Conservation (phyloP, 768 basidiomycete genomes). For the Chalciporus sphaerocephalus region DNA sequence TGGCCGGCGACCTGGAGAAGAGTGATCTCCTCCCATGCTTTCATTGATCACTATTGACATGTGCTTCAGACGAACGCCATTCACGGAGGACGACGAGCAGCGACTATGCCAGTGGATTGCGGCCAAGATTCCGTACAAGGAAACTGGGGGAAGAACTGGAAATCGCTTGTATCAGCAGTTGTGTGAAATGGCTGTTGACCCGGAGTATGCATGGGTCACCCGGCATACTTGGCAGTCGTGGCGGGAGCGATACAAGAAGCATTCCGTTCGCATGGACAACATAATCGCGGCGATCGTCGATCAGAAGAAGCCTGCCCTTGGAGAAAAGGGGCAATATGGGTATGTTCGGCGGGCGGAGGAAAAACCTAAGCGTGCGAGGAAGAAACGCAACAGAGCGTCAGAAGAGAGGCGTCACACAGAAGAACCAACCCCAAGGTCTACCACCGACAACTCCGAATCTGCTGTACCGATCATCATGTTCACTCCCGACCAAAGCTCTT, state of each 20-base stretch:
- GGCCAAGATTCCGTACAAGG: conserved; percentile 76
- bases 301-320: conserved; percentile 60
- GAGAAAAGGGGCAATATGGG: conserved; percentile 80
- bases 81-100: conserved; percentile 72
- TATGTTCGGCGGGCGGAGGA: conserved; percentile 74
- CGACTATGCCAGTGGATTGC: conserved; percentile 78
- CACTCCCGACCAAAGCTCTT: conserved; percentile 18
- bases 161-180: conserved; percentile 82
- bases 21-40: conserved; percentile 42
- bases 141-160: conserved; percentile 76
- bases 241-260: conserved; percentile 87
- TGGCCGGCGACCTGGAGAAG: conserved; percentile 75
- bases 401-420: conserved; percentile 24
- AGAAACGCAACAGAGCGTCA: conserved; percentile 39
- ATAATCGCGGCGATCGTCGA: conserved; percentile 65
- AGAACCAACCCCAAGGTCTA: conserved; percentile 12
- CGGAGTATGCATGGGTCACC: conserved; percentile 73
- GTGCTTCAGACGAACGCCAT: conserved; percentile 62
- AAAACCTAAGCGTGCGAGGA: conserved; percentile 55
- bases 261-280: conserved; percentile 60
- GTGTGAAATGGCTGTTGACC: conserved; percentile 61
- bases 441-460: conserved; percentile 5
- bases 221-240: conserved; percentile 89
- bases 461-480: conserved; percentile 26
- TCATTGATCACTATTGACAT: not conserved